Conservation (phyloP, 192 early-diverging fungal genomes). For the Dimargaris cristalligena region DNA sequence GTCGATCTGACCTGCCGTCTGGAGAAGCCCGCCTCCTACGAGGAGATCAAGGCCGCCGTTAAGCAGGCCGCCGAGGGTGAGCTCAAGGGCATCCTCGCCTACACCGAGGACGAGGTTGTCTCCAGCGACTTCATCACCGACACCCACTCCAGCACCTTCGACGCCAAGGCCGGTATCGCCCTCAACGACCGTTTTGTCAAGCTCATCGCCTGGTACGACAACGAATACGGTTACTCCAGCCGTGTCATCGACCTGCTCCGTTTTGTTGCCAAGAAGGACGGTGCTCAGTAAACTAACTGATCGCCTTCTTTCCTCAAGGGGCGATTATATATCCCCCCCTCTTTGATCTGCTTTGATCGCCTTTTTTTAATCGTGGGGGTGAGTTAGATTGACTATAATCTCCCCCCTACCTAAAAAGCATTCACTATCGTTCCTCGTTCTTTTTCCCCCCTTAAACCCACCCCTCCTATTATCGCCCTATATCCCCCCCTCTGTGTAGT, state of each 20-base stretch:
- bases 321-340: background rate
- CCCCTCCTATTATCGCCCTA: too few species aligned
- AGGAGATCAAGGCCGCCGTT: constrained; percentile 73
- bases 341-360: background rate
- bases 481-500: too few species aligned
- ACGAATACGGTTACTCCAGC: constrained; percentile 82
- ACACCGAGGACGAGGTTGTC: constrained; percentile 91
- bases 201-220: constrained; percentile 85
- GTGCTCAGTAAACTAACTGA: background rate
- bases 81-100: constrained; percentile 79
- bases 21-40: constrained; percentile 77
- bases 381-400: too few species aligned
- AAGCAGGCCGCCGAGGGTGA: constrained; percentile 51
- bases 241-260: constrained; percentile 80
- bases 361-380: constrained; percentile 9
- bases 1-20: constrained; percentile 92
- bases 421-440: background rate
- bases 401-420: too few species aligned
- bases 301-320: background rate
- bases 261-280: constrained; percentile 41
- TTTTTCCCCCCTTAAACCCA: background rate
- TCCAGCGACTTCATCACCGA: constrained; percentile 92
- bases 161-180: constrained; percentile 88
- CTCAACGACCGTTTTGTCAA: constrained; percentile 93
- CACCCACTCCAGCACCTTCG: constrained; percentile 81